Evolutionary conservation across 176 grass and related monocot species (phyloP), one percentile per base, ranked within the genome.

Genomic region (Rhynchospora pubera): DNA sequence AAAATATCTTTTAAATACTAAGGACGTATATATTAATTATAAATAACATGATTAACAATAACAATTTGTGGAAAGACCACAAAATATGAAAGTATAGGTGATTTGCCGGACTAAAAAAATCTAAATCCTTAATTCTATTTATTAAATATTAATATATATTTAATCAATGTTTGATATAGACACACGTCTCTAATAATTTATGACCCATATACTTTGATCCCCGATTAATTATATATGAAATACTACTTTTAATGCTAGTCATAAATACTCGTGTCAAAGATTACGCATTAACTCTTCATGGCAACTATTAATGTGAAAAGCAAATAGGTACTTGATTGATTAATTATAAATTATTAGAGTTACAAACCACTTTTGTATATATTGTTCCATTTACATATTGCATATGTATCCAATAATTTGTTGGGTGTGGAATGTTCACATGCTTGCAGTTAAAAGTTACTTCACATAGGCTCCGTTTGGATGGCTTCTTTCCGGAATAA

Each of bases 241-340:
- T 51, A 61, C 14, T 53, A 66, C 16, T 79, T 74, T 82, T 66
- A 82, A 82, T 82, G 61, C 61, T 30, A 82, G 58, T 65, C 79
- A 82, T 82, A 82, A 82, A 65, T 82, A 66, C 30, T 16, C 21
- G 62, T 22, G 22, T 63, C 78, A 80, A 63, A 80, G 55, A 80
- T 80, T 80, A 80, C 46, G 78, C 78, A 80, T 80, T 80, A 80
- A 80, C 57, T 80, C 78, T 62, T 62, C 57, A 15, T 80, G 39
- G 42, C 11, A 79, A 59, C 76, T 59, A 80, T 80, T 80, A 80
- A 80, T 80, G 77, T 80, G 57, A 80, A 80, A 80, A 80, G 57
- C 39, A 60, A 3, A 52, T 39, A 57, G 74, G 76, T 34, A 79
- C 57, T 62, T 62, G 21, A 80, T 62, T 15, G 18, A 63, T 77